Base-by-base conservation (phyloP, 345 rosid genomes). In the Citropsis articulata region DNA sequence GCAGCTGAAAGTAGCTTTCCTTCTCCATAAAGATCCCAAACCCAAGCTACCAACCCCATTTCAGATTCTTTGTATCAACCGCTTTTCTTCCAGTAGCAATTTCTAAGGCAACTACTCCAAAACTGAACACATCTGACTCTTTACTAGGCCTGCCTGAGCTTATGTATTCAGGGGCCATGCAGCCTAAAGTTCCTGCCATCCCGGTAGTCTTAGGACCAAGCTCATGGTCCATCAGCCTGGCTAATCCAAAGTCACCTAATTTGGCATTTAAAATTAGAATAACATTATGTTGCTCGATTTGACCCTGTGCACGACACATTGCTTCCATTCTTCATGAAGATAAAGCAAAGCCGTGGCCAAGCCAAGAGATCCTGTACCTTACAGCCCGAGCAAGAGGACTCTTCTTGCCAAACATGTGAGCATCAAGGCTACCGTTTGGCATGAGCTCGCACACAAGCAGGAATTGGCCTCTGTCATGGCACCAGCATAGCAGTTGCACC, bases 311-410 rank as follows among this genome's bases (percentile, higher is more conserved):
- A 91, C 83, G 10, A 91, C 90, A 24, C 92, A 89, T 65, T 86
- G 89, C 45, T 91, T 87, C 88, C 92, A 87, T 66, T 89, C 92
- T 80, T 90, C 92, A 7, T 92, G 89, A 28, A 92, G 90, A 69
- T 91, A 89, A 24, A 85, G 84, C 48, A 91, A 45, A 0, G 87
- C 90, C 2, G 90, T 86, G 28, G 90, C 94, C 25, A 93, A 30
- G 0, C 91, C 96, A 0, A 74, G 77, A 9, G 87, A 90, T 87
- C 62, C 66, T 83, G 77, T 81, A 87, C 73, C 93, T 82, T 2
- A 60, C 68, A 25, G 73, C 42, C 94, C 96, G 90, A 24, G 79
- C 2, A 2, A 91, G 86, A 65, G 77, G 79, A 3, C 19, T 45
- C 33, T 67, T 87, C 21, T 72, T 72, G 38, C 86, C 87, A 7